Conservation (phyloP, 192 early-diverging fungal genomes). For the Backusella tarrabulga region DNA sequence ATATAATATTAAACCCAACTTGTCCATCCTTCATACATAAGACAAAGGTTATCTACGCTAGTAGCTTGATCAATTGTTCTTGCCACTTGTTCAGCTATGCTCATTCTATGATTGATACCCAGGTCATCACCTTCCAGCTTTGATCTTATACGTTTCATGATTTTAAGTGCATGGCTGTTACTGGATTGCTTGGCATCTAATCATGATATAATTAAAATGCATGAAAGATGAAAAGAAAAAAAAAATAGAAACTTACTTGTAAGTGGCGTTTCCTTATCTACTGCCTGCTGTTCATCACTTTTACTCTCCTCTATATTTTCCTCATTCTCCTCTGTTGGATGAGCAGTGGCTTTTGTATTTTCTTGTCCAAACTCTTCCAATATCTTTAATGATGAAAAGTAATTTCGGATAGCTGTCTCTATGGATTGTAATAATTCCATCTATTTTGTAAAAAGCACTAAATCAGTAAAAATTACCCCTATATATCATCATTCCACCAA, state of each 20-base stretch:
- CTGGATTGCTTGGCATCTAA: constrained; percentile 20
- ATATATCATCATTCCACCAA: not conserved
- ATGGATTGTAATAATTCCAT: not conserved
- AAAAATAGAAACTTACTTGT: not conserved
- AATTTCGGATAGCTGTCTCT: not conserved
- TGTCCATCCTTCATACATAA: constrained; percentile 92
- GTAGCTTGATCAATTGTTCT: constrained; percentile 66
- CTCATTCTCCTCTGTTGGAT: not conserved
- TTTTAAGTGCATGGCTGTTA: constrained; percentile 60
- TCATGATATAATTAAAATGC: not conserved
- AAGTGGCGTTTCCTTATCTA: not conserved
- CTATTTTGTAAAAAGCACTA: not conserved
- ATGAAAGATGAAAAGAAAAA: not conserved
- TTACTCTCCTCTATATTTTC: not conserved
- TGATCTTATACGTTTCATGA: constrained; percentile 58
- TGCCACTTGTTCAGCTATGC: constrained; percentile 63
- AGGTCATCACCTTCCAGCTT: constrained; percentile 71
- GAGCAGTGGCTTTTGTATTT: not conserved
- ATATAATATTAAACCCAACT: constrained; percentile 65
- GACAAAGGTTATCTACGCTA: constrained; percentile 62
- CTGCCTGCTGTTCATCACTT: not conserved
- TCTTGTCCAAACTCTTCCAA: constrained; percentile 17
- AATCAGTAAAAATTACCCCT: too few relatives aligned
- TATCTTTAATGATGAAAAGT: not conserved
- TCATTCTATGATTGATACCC: constrained; percentile 47